Conservation (phyloP, 345 rosid species). For the Raphanus sativus region DNA sequence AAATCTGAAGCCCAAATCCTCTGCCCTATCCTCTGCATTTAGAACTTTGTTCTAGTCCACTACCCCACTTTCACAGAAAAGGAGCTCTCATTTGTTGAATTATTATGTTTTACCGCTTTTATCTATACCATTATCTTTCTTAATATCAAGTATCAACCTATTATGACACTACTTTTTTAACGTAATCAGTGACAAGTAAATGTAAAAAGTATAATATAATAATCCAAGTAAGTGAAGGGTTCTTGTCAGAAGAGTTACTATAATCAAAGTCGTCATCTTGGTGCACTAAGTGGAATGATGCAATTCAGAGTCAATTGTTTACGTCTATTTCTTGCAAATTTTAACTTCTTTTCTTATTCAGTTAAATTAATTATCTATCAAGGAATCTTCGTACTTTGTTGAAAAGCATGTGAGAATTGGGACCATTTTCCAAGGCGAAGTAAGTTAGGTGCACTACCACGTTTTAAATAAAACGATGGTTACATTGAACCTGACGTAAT, state of each 20-base stretch:
- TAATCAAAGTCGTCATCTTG: neutral
- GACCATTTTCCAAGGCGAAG: neutral
- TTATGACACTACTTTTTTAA: neutral
- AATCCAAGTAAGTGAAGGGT: constrained; percentile 2
- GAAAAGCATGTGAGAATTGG: neutral
- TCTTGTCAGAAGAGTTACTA: constrained; percentile 8
- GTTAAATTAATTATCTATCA: neutral
- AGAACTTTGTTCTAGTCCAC: neutral
- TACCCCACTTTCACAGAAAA: neutral
- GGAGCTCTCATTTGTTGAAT: neutral
- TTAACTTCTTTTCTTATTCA: neutral
- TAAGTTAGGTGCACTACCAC: neutral
- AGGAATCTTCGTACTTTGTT: constrained; percentile 14
- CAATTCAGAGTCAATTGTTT: neutral
- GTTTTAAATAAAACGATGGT: neutral
- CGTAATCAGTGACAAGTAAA: neutral
- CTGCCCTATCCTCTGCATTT: neutral
- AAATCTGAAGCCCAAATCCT: too few relatives aligned
- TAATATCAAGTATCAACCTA: neutral
- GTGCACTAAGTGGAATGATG: neutral
- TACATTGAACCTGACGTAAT: neutral
- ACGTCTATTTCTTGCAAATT: neutral
- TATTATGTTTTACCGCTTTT: neutral
- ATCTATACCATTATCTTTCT: neutral
- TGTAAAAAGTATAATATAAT: neutral